Base-by-base conservation (phyloP, 2,329 filamentous ascomycete species). In the Nannizziopsis barbatae region DNA sequence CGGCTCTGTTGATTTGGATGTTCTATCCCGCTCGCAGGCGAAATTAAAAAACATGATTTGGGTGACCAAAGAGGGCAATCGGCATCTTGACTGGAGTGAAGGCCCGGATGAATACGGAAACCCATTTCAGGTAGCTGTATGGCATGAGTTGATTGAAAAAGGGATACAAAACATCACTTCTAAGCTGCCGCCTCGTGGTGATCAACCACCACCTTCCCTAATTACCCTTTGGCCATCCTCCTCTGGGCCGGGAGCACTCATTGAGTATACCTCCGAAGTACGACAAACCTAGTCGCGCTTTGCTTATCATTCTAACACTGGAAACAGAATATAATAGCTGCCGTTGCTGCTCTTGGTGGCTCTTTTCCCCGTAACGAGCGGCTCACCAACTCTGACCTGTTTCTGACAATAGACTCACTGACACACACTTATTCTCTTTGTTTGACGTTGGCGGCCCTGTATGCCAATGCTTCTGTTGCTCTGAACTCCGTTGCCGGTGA, bases 11-110 rank as follows among this genome's bases (percentile, higher is more conserved):
- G 86, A 92, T 17, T 79, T 95, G 38, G 81, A 87, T 53, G 70
- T 76, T 33, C 76, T 94, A 10, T 75, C 80, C 45, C 78, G 81
- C 58, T 75, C 73, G 46, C 87, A 85, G 58, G 75, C 81, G 4
- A 75, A 76, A 33, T 74, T 98, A 40, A 81, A 81, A 52, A 80
- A 88, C 56, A 75, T 95, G 30, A 77, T 95, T 57, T 96, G 89
- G 86, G 89, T 95, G 10, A 87, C 93, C 4, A 90, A 95, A 58
- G 79, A 87, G 60, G 87, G 87, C 37, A 95, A 82, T 70, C 79
- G 80, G 57, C 90, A 96, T 62, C 84, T 98, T 75, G 89, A 95
- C 66, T 98, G 90, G 89, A 89, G 86, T 57, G 86, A 90, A 62
- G 79, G 89, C 1, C 88, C 89, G 9, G 77, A 83, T 60, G 83